Evolutionary conservation across 192 early-diverging fungal genomes (phyloP).

Genomic region (Podila clonocystis): DNA sequence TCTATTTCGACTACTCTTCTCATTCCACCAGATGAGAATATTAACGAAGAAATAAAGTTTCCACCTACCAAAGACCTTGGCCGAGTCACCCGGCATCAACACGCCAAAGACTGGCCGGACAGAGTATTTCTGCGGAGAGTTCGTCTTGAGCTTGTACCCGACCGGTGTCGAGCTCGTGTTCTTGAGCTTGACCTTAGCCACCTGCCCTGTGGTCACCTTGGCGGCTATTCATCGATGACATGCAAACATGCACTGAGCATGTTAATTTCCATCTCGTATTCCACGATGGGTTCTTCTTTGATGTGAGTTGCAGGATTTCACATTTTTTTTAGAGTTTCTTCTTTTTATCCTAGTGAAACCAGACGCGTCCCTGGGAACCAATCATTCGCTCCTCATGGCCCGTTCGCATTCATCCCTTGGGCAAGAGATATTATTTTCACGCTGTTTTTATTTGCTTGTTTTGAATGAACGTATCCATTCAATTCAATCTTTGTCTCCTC

Average conservation of each 20-base stretch:
- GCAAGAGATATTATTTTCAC: neutral
- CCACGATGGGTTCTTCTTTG: neutral
- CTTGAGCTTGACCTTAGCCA: constrained; percentile 37
- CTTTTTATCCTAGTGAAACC: neutral
- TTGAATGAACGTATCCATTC: neutral
- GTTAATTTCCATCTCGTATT: no score
- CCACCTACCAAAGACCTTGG: constrained; percentile 52
- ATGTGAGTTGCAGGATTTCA: neutral
- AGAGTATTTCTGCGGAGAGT: constrained; percentile 53
- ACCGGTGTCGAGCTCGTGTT: constrained; percentile 19
- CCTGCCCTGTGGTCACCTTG: constrained; percentile 19
- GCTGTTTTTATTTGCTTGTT: neutral
- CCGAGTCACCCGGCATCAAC: constrained; percentile 32
- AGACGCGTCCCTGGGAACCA: neutral
- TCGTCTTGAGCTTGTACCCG: constrained; percentile 56
- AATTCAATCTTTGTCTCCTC: no score
- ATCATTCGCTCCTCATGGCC: neutral
- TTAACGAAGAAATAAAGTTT: neutral
- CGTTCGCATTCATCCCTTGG: neutral
- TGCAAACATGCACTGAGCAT: neutral
- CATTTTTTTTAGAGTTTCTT: neutral
- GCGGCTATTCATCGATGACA: constrained; percentile 3
- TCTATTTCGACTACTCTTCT: neutral
- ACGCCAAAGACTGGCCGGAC: constrained; percentile 57
- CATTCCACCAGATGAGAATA: neutral